Evolutionary conservation across 192 early-diverging fungal genomes (phyloP).

Genomic region (Coemansia guatemalensis): DNA sequence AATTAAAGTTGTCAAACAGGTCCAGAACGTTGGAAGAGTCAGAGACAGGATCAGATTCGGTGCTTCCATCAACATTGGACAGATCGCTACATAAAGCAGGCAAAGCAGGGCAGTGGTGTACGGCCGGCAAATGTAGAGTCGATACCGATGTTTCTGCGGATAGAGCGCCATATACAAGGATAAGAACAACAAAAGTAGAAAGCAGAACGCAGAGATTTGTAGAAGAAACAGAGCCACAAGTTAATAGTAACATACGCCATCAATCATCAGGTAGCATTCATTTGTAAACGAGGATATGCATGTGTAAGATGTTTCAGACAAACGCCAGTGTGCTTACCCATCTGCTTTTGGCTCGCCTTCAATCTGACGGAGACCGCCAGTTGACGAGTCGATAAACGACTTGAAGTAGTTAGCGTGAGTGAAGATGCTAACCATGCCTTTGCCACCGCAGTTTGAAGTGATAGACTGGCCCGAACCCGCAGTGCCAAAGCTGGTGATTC

Average conservation of each 20-base stretch:
- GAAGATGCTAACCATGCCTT: constrained; percentile 51
- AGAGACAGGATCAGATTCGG: neutral
- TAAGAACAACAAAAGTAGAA: neutral
- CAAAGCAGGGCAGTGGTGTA: neutral
- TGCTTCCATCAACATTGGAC: neutral
- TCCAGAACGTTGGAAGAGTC: neutral
- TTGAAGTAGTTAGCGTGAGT: constrained; percentile 48
- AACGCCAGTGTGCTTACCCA: constrained; percentile 27
- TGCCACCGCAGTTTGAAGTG: constrained; percentile 38
- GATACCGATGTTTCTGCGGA: neutral
- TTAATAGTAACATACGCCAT: neutral
- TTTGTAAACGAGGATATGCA: neutral
- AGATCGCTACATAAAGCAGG: neutral
- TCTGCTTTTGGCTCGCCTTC: constrained; percentile 15
- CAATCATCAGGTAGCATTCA: neutral
- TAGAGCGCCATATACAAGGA: neutral
- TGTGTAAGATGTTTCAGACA: neutral
- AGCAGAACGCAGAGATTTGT: neutral
- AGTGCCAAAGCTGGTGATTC: constrained; percentile 55
- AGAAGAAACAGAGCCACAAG: neutral
- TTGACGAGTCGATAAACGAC: constrained; percentile 47
- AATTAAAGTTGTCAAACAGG: neutral
- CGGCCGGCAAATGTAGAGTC: neutral
- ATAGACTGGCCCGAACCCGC: constrained; percentile 33
- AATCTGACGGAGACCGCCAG: constrained; percentile 38